Base-by-base conservation (phyloP, 2,329 filamentous ascomycete species). In the Ceratocystis cacaofunesta region DNA sequence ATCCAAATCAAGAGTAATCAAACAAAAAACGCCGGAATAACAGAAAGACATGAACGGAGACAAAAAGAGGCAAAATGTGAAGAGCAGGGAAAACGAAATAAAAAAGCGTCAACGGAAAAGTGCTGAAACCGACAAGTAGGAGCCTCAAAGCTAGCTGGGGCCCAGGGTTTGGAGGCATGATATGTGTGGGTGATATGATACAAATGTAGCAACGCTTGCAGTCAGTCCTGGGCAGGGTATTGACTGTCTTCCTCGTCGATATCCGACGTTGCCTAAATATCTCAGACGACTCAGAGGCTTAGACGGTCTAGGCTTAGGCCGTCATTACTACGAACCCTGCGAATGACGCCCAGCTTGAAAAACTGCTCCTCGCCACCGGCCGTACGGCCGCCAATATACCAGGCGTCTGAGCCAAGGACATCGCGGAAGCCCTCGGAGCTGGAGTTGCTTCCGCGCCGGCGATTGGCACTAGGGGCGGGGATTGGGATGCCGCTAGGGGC, bases 331-430 rank as follows among this genome's bases (percentile, higher is more conserved):
- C 84, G 79, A 66, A 89, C 84, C 65, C 87, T 78, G 72, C 85
- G 82, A 61, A 92, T 84, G 69, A 92, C 88, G 55, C 87, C 88
- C 57, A 92, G 76, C 76, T 90, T 90, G 74, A 91, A 92, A 76
- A 90, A 91, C 71, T 83, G 83, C 73, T 92, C 88, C 71, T 92
- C 88, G n/a, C 88, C 88, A 1, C 77, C 80, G 0, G 88, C 87
- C 32, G 88, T 91, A 71, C 87, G 78, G 5, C 88, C 88, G 25
- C 88, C 88, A 65, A 92, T 88, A 71, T 91, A 92, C 86, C 88
- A 90, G 75, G 89, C 90, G 69, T 92, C 88, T 1, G 83, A 82
- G 1, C 86, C 87, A 61, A 85, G 74, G 44, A 85, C 85, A 68
- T 91, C 88, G 63, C 87, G 78, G 73, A 91, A 91, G 1, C 88